Conservation (phyloP, 345 rosid species). For the Lumnitzera racemosa region DNA sequence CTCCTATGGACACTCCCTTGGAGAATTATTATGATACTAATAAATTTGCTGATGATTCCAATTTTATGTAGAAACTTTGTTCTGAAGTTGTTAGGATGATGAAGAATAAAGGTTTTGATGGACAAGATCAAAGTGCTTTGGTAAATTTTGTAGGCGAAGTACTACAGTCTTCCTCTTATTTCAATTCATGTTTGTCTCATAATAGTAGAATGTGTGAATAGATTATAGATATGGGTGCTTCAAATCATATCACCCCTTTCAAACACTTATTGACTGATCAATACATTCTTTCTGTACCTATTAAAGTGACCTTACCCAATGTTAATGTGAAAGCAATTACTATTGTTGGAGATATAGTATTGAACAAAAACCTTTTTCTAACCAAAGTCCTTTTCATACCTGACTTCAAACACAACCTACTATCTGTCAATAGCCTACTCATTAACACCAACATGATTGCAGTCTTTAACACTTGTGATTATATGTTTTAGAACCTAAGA, state of each 20-base stretch:
- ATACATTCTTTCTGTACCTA: too few relatives aligned
- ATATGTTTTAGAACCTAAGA: not conserved
- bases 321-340: not conserved
- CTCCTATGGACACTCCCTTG: too few relatives aligned
- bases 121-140: too few relatives aligned
- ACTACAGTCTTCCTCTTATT: too few relatives aligned
- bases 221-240: not conserved
- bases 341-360: not conserved
- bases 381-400: not conserved
- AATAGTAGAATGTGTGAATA: not conserved
- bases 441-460: not conserved
- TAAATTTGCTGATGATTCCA: too few relatives aligned
- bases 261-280: too few relatives aligned
- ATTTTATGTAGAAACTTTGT: too few relatives aligned
- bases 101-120: too few relatives aligned
- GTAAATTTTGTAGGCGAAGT: too few relatives aligned
- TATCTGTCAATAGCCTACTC: not conserved
- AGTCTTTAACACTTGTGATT: not conserved
- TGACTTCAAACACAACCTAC: not conserved
- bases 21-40: too few relatives aligned
- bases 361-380: not conserved
- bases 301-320: not conserved
- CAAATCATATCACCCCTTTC: not conserved
- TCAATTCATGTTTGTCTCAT: too few relatives aligned
- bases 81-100: too few relatives aligned